A percentile compares a stretch with the other conserved stretches of the same genome.
Evolutionary conservation across 2,329 filamentous ascomycete genomes (phyloP).

Genomic region (Helotiales sp.): DNA sequence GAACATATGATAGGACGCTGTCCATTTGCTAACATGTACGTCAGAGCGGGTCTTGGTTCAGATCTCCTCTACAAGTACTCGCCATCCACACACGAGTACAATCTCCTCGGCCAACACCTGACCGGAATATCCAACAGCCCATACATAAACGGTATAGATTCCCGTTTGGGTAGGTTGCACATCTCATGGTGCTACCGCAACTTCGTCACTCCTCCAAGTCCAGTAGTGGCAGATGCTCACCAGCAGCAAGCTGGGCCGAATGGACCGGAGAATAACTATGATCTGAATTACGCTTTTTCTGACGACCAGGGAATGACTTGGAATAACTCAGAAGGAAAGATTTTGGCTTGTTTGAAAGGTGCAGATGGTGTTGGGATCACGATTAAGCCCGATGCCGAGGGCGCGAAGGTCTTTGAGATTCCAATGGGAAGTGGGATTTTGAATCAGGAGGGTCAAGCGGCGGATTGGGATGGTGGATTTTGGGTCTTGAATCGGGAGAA

Average conservation of each 20-base stretch:
- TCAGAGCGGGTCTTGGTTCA: constrained; percentile 37
- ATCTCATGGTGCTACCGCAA: constrained; percentile 40
- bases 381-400: constrained; percentile 27
- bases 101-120: constrained; percentile 34
- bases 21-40: not conserved
- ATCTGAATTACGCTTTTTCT: constrained; percentile 37
- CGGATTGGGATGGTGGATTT: constrained; percentile 34
- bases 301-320: constrained; percentile 34
- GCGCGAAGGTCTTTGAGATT: constrained; percentile 35
- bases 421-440: constrained; percentile 36
- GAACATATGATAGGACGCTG: not conserved
- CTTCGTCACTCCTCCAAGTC: constrained; percentile 25
- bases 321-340: constrained; percentile 30
- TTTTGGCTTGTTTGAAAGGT: constrained; percentile 21
- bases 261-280: constrained; percentile 38
- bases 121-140: constrained; percentile 36
- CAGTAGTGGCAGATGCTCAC: constrained; percentile 29
- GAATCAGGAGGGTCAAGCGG: constrained; percentile 37
- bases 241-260: constrained; percentile 40
- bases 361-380: constrained; percentile 8
- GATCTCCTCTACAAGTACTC: constrained; percentile 36
- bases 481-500: constrained; percentile 36
- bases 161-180: constrained; percentile 28
- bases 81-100: constrained; percentile 30
- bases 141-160: constrained; percentile 39